Base-by-base conservation (phyloP, 257 asterid species). In the Nicotiana paniculata region DNA sequence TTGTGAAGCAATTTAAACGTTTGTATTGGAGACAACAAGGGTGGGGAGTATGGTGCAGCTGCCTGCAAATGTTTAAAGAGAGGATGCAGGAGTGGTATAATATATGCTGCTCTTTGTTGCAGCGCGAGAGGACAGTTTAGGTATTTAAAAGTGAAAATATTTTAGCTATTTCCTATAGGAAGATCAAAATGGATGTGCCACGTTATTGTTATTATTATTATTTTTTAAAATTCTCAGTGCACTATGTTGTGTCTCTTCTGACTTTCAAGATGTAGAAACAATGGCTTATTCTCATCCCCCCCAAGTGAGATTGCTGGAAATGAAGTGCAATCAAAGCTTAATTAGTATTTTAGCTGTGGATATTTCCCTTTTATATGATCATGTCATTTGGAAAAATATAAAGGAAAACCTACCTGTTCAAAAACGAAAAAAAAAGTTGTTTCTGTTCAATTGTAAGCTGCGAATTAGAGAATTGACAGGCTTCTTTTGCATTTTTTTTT, bases 1-100 rank as follows among this genome's bases (percentile, higher is more conserved):
- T 85, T 90, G 67, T 92, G 87, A 88, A 84, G 70, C 46, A 59
- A 65, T 53, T 63, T 28, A 18, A 64, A 58, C 48, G 39, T 79
- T 43, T 35, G 76, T 57, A 51, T 39, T 33, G 39, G 61, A 48
- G 84, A 39, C 5, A 61, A 64, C 61, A 57, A 48, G 79, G 17
- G 63, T 46, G 76, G 70, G 82, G 78, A 55, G 84, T 67, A 17
- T 21, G 59, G 35, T 55, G 67, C 59, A 61, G 75, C 43, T 43
- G 51, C 77, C 64, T 21, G 70, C 59, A 43, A 43, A 70, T 70
- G 37, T 43, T 70, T 43, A 21, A 70, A 70, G 35, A 70, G 24
- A n/a, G 78, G 54, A 70, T 11, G 58, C n/a, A 70, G 77, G 58
- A 70, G 46, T 16, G 12, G 21, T 11, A 43, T 57, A 21, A 11